Conservation (phyloP, 139 green algal species). For the Tetratostichococcus sp. region DNA sequence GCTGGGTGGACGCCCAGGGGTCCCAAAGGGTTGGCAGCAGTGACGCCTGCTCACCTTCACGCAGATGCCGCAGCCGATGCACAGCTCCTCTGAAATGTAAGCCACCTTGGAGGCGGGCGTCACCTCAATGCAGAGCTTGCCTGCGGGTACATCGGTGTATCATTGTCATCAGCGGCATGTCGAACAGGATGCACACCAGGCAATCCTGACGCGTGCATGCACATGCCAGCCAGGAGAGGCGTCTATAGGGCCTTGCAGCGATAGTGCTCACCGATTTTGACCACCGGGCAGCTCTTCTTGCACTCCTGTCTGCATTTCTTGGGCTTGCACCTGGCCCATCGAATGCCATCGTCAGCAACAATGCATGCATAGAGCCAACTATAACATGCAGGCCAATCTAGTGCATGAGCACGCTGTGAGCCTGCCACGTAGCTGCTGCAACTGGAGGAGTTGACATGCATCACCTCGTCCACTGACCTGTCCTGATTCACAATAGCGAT, state of each 20-base stretch:
- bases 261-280: constrained; percentile 86
- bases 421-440: no score
- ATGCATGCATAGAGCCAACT: not conserved
- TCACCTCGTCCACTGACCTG: constrained; percentile 48
- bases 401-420: no score
- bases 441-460: not conserved
- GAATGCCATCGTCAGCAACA: not conserved
- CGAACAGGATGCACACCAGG: no score
- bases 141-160: no score
- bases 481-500: constrained; percentile 96
- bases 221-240: no score
- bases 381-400: no score
- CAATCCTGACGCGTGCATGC: no score
- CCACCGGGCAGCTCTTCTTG: constrained; percentile 97
- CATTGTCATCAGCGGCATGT: no score
- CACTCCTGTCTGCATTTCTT: constrained; percentile 99
- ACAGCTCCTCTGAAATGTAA: constrained; percentile 98
- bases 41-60: constrained; percentile 96
- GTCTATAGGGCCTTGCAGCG: no score
- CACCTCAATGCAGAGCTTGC: constrained; percentile 98
- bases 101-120: constrained; percentile 80
- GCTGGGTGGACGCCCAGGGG: no score
- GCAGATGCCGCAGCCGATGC: constrained; percentile 99
- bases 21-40: no score
- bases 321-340: constrained; percentile 80